These are phyloP conservation scores for Russula brevipes DNA, from an alignment of 768 basidiomycete species.

Conservation along the genomic window DNA sequence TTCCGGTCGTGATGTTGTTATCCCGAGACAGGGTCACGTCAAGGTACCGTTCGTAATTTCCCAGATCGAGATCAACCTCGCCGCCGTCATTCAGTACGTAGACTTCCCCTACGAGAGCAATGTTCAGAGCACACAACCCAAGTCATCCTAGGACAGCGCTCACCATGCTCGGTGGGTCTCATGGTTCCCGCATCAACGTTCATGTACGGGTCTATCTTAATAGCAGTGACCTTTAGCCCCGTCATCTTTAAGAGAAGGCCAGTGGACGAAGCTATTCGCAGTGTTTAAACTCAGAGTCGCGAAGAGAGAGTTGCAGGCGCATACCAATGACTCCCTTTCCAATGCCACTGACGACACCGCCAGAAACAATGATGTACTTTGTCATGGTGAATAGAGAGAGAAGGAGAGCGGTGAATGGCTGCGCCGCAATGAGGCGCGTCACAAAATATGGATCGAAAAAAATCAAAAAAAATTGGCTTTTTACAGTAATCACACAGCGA, in stretches of 20 bases:
- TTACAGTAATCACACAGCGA: background rate
- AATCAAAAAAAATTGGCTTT: background rate
- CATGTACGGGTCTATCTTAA: conserved; percentile 99
- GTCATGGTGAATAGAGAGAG: conserved; percentile 49
- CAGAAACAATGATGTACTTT: conserved; percentile 94
- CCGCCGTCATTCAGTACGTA: conserved; percentile 98
- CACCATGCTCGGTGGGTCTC: conserved; percentile 97
- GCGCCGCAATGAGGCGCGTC: conserved; percentile 1
- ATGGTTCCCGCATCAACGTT: conserved; percentile 99
- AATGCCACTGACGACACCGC: conserved; percentile 97
- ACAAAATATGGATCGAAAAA: background rate
- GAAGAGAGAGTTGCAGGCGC: conserved; percentile 29
- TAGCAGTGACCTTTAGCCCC: conserved; percentile 94
- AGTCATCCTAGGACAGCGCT: conserved; percentile 30
- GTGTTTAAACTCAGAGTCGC: conserved; percentile 27
- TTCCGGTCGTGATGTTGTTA: conserved; percentile 98
- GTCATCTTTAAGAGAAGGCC: conserved; percentile 92
- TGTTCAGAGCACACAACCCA: conserved; percentile 5
- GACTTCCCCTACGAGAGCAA: conserved; percentile 66
- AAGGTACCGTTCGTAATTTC: conserved; percentile 97
- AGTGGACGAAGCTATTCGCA: conserved; percentile 80
- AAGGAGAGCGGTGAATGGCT: background rate
- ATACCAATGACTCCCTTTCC: conserved; percentile 99
- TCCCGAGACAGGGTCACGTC: conserved; percentile 90
- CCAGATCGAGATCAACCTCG: conserved; percentile 95